Evolutionary conservation across 306 rosid species (phyloP).

Genomic region (Cicer pinnatifidum): DNA sequence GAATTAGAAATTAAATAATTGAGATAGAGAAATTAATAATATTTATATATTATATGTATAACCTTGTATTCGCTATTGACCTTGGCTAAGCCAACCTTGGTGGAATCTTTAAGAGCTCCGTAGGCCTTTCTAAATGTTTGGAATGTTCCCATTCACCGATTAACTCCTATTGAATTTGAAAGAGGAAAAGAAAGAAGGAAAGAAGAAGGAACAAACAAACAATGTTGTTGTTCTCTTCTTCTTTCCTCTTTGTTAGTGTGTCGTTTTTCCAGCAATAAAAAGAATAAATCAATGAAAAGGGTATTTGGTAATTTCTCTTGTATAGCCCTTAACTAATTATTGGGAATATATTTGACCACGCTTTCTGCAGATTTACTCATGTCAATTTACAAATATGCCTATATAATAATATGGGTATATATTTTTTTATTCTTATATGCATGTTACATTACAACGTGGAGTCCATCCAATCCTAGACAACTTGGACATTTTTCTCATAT

Average conservation of each 20-base stretch:
- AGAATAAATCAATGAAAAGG: slow-evolving; percentile 21
- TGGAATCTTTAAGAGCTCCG: slow-evolving; percentile 95
- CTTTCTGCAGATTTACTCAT: background rate
- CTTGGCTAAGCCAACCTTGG: slow-evolving; percentile 98
- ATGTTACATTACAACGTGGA: background rate
- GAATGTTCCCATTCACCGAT: slow-evolving; percentile 71
- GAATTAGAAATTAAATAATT: background rate
- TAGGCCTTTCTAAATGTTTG: slow-evolving; percentile 80
- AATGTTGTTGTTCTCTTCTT: slow-evolving; percentile 46
- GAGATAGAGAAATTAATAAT: background rate
- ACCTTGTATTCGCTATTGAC: slow-evolving; percentile 96
- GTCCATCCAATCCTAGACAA: background rate
- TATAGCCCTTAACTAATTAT: background rate
- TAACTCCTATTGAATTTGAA: background rate
- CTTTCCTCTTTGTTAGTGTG: slow-evolving; percentile 45
- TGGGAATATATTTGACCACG: background rate
- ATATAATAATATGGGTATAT: background rate
- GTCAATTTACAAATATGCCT: slow-evolving; percentile 28
- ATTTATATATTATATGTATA: background rate
- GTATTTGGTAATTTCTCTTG: slow-evolving; percentile 36
- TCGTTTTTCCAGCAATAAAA: slow-evolving; percentile 53
- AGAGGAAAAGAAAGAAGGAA: slow-evolving; percentile 44
- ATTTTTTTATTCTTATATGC: background rate
- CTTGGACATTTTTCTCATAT: background rate
- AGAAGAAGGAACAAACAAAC: slow-evolving; percentile 51